A percentile compares a stretch with the other conserved stretches of the same genome.
phyloP scores from a whole-genome alignment of 2,329 filamentous ascomycete genomes.

The Microsporum ferrugineum region DNA sequence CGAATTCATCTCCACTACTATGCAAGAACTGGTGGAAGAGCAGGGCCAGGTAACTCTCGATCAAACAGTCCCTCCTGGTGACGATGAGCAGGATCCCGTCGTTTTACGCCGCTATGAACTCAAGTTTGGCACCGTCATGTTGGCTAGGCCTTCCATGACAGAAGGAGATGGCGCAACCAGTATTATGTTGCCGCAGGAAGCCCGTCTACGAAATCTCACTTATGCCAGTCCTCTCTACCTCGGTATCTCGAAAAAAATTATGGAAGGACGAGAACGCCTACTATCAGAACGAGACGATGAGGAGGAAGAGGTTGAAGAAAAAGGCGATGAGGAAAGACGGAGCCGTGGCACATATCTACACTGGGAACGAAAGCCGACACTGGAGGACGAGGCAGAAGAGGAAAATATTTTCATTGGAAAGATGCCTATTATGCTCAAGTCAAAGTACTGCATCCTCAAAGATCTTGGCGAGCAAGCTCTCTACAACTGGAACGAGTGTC shows the following conservation, averaged over 20 bases:
- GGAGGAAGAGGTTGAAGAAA: conserved; percentile 32
- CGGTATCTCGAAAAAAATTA: conserved; percentile 73
- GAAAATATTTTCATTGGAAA: conserved; percentile 86
- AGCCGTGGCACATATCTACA: conserved; percentile 33
- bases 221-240: conserved; percentile 89
- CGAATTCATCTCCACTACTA: conserved; percentile 86
- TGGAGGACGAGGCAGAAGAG: conserved; percentile 46
- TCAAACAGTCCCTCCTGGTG: conserved; percentile 68
- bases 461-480: conserved; percentile 74
- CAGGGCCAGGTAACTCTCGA: conserved; percentile 87
- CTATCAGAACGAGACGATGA: conserved; percentile 56
- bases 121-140: conserved; percentile 80
- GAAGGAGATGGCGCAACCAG: conserved; percentile 84
- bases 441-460: conserved; percentile 82
- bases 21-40: conserved; percentile 89
- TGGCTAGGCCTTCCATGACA: conserved; percentile 80
- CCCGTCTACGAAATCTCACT: conserved; percentile 86
- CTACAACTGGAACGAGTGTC: conserved; percentile 89
- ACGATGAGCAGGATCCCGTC: conserved; percentile 62
- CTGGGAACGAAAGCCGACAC: conserved; percentile 37
- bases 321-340: conserved; percentile 41
- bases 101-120: conserved; percentile 88
- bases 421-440: conserved; percentile 96
- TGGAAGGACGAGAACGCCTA: conserved; percentile 66
- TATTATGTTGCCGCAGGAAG: conserved; percentile 84